Evolutionary conservation across 306 rosid species (phyloP).

Genomic region (Castanospermum australe): DNA sequence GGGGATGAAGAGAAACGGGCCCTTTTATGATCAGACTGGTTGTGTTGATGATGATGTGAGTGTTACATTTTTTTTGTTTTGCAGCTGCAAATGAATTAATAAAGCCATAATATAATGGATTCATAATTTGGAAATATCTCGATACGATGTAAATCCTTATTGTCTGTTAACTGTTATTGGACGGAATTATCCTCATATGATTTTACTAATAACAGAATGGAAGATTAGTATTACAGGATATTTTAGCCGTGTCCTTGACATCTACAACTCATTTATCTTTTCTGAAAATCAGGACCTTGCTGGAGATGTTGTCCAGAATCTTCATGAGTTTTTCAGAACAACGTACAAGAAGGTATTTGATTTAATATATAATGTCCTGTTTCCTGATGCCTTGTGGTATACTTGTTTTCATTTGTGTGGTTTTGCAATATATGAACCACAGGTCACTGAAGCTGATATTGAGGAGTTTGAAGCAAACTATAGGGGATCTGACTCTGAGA

Average conservation of each 20-base stretch:
- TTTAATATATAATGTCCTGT: conserved; percentile 8
- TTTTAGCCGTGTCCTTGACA: background rate
- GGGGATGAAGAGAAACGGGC: conserved; percentile 91
- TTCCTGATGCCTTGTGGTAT: background rate
- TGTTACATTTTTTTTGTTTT: background rate
- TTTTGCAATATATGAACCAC: conserved; percentile 2
- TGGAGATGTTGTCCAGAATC: conserved; percentile 75
- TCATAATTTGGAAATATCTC: background rate
- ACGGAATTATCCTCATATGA: background rate
- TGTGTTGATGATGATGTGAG: conserved; percentile 87
- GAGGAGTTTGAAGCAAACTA: conserved; percentile 88
- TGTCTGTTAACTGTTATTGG: background rate
- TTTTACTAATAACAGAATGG: background rate
- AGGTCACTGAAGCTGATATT: conserved; percentile 89
- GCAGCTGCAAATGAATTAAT: background rate
- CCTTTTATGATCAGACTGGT: conserved; percentile 89
- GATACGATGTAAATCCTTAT: background rate
- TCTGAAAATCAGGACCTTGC: conserved; percentile 74
- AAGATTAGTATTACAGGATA: background rate
- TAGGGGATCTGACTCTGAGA: conserved; percentile 82
- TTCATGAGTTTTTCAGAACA: conserved; percentile 65
- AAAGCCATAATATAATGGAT: background rate
- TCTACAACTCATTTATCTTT: background rate
- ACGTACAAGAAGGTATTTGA: conserved; percentile 67
- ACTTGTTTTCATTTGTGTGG: background rate